Evolutionary conservation across 495 filamentous ascomycete genomes (phyloP).

Genomic region (Alectoria sarmentosa): DNA sequence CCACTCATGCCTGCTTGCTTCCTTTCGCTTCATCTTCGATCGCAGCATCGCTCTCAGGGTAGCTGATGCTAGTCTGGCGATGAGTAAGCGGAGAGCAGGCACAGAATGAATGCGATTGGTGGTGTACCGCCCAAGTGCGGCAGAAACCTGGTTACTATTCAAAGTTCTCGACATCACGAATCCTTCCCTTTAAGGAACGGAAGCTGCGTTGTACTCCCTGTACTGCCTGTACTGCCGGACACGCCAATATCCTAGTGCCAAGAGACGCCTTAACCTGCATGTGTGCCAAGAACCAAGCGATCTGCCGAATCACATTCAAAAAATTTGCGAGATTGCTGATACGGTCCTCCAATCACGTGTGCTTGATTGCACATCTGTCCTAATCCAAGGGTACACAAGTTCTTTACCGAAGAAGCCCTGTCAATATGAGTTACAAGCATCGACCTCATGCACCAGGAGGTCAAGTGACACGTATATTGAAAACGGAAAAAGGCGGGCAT

Average conservation of each 20-base stretch:
- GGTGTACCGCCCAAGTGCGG: neutral
- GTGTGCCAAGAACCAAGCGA: neutral
- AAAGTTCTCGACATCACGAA: neutral
- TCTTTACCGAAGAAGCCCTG: neutral
- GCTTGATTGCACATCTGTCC: neutral
- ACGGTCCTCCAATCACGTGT: neutral
- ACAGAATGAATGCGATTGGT: conserved; percentile 1
- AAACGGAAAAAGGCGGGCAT: neutral
- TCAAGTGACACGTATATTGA: neutral
- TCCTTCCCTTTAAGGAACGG: neutral
- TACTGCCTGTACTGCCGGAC: neutral
- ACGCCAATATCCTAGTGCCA: neutral
- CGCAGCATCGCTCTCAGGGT: conserved; percentile 3
- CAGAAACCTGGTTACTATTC: neutral
- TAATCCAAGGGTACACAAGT: neutral
- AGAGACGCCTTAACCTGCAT: neutral
- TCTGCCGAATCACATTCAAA: neutral
- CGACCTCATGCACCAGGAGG: neutral
- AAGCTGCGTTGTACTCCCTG: neutral
- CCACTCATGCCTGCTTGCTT: neutral
- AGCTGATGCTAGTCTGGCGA: conserved; percentile 9
- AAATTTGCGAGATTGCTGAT: neutral
- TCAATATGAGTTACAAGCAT: neutral
- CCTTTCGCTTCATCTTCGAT: neutral
- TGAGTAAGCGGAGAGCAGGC: conserved; percentile 2